These are phyloP conservation scores for Trichophyton equinum DNA, from an alignment of 2,329 filamentous ascomycete species.

Conservation along the genomic window DNA sequence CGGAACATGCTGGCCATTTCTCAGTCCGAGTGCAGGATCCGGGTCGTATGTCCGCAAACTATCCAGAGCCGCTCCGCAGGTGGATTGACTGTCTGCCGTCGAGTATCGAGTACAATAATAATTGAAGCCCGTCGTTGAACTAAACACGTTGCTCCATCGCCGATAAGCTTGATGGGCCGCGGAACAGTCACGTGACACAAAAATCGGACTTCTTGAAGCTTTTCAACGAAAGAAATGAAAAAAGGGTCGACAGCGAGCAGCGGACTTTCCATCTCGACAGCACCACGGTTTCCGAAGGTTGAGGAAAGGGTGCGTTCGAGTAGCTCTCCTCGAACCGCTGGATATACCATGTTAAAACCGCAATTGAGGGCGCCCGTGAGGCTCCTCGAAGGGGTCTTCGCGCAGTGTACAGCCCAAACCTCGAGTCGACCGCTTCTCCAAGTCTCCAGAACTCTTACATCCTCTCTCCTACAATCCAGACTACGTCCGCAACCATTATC, in stretches of 20 bases:
- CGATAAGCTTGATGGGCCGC: not conserved
- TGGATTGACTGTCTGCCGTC: not conserved
- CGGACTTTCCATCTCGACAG: not conserved
- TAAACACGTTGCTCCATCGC: not conserved
- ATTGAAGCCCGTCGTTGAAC: not conserved
- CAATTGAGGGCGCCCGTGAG: slow-evolving; percentile 29
- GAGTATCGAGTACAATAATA: too few species aligned
- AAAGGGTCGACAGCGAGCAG: not conserved
- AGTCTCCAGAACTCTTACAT: slow-evolving; percentile 14
- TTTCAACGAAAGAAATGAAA: not conserved
- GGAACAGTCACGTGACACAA: not conserved
- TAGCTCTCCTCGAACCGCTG: slow-evolving; percentile 6
- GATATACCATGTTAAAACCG: slow-evolving; percentile 31
- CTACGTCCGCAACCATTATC: slow-evolving; percentile 17
- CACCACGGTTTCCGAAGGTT: not conserved
- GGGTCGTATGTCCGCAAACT: not conserved
- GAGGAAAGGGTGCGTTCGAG: not conserved
- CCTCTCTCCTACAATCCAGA: not conserved
- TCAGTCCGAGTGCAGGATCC: not conserved
- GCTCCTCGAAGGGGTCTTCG: slow-evolving; percentile 27
- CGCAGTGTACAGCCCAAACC: slow-evolving; percentile 20
- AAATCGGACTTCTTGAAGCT: not conserved
- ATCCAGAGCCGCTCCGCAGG: not conserved
- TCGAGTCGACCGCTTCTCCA: slow-evolving; percentile 1
- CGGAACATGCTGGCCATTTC: not conserved